Base-by-base conservation (phyloP, 1,284 basidiomycete species). In the Puccinia novopanici region DNA sequence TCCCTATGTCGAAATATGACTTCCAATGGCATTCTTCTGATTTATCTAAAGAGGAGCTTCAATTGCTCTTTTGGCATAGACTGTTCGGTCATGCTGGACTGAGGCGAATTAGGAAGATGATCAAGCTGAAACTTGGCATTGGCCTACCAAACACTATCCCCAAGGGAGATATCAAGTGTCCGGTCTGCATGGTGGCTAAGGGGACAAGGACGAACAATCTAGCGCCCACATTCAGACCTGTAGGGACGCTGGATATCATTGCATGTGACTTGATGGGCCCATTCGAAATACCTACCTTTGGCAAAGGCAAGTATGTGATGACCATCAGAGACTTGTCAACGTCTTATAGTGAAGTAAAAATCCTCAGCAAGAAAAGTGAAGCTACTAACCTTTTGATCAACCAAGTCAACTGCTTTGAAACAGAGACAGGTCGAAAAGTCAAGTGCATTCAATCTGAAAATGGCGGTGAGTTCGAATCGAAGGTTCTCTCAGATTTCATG, bases 251-350 rank as follows among this genome's bases (percentile, higher is more conserved):
- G 2, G 61, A 48, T 5, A 54, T 76, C 2, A 59, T 76, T 37
- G 61, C 42, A 10, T 45, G 37, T 22, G 61, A 76, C 30, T 24
- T 76, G 15, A 76, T 76, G 42, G 75, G 75, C n/a, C n/a, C n/a
- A n/a, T n/a, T n/a, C n/a, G n/a, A n/a, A n/a, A n/a, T n/a, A n/a
- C n/a, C n/a, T n/a, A n/a, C 75, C 75, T 63, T 63, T 27, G 27
- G n/a, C 45, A n/a, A 55, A 8, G 61, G 40, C 9, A 27, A 19
- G 17, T 76, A 65, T 67, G 45, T 54, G 5, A 42, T 76, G 4
- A 52, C 57, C 42, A 50, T 76, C 57, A 45, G 61, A 34, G 40
- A 76, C 48, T 3, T 67, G 9, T 13, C 48, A 3, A 50, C 17
- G 19, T 30, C 48, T 19, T 76, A 67, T 22, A 34, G 59, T 37